phyloP scores from a whole-genome alignment of 2,329 filamentous ascomycete genomes.

The Purpureocillium lavendulum region DNA sequence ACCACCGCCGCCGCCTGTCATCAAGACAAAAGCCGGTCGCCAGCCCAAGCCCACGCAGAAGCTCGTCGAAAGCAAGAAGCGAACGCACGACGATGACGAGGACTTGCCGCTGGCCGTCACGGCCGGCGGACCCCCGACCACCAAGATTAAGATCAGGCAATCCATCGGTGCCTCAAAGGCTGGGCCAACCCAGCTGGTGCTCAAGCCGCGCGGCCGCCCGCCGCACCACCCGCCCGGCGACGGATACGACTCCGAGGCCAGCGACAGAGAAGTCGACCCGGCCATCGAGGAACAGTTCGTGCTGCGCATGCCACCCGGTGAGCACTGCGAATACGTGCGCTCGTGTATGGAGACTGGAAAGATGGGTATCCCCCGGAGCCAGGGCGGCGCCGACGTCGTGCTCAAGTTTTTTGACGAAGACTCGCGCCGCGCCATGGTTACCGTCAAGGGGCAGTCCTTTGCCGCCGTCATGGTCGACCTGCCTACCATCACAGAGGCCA shows the following conservation, averaged over 20 bases:
- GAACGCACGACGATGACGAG: slow-evolving; percentile 46
- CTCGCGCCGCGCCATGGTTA: slow-evolving; percentile 64
- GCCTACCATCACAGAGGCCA: slow-evolving; percentile 78
- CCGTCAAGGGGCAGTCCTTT: slow-evolving; percentile 61
- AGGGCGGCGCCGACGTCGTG: slow-evolving; percentile 67
- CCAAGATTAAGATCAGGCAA: slow-evolving; percentile 46
- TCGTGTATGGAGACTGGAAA: slow-evolving; percentile 68
- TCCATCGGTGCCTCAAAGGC: slow-evolving; percentile 21
- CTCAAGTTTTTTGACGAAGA: slow-evolving; percentile 74
- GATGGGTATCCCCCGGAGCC: slow-evolving; percentile 56
- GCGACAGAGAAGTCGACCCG: slow-evolving; percentile 80
- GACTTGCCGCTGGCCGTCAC: slow-evolving; percentile 26
- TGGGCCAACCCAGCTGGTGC: slow-evolving; percentile 27
- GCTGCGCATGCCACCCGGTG: slow-evolving; percentile 77
- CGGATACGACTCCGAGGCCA: slow-evolving; percentile 93
- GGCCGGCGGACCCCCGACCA: slow-evolving; percentile 13
- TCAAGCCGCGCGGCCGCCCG: slow-evolving; percentile 60
- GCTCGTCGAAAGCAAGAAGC: slow-evolving; percentile 51
- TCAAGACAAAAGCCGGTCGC: slow-evolving; percentile 52
- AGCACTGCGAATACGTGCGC: slow-evolving; percentile 76
- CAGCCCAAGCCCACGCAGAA: slow-evolving; percentile 52
- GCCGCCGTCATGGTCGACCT: slow-evolving; percentile 75
- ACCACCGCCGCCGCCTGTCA: slow-evolving; percentile 1
- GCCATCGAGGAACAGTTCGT: slow-evolving; percentile 85
- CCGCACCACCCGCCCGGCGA: slow-evolving; percentile 69